Conservation (phyloP, 164 flowering plant genomes). For the Sedum album region DNA sequence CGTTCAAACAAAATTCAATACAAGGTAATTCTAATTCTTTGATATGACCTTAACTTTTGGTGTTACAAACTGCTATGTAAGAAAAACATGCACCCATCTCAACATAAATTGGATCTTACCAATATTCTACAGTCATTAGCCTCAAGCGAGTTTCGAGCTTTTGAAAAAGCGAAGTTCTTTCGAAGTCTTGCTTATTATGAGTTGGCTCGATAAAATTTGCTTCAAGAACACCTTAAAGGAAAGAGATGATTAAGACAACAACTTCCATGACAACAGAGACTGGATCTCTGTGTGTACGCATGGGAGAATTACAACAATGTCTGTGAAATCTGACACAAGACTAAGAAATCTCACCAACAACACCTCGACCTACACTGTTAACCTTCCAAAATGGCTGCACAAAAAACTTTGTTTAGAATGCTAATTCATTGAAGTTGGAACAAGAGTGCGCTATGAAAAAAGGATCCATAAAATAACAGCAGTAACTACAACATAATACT, state of each 20-base stretch:
- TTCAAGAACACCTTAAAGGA: constrained; percentile 68
- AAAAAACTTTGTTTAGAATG: constrained; percentile 1
- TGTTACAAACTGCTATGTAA: no score
- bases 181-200: constrained; percentile 96
- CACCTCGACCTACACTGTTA: constrained; percentile 68
- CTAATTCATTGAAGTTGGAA: background rate
- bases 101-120: constrained; percentile 34
- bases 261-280: background rate
- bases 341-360: constrained; percentile 57
- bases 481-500: background rate
- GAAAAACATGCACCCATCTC: background rate
- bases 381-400: constrained; percentile 90
- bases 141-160: constrained; percentile 85
- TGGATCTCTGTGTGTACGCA: background rate
- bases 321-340: constrained; percentile 2
- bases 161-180: constrained; percentile 74
- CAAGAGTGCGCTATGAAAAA: background rate
- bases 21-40: background rate
- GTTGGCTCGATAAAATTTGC: constrained; percentile 86
- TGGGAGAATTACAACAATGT: background rate
- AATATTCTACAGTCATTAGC: constrained; percentile 86
- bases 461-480: background rate
- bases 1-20: background rate
- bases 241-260: background rate
- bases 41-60: background rate